Conservation (phyloP, 2,329 filamentous ascomycete species). For the Aureobasidium uvarum region DNA sequence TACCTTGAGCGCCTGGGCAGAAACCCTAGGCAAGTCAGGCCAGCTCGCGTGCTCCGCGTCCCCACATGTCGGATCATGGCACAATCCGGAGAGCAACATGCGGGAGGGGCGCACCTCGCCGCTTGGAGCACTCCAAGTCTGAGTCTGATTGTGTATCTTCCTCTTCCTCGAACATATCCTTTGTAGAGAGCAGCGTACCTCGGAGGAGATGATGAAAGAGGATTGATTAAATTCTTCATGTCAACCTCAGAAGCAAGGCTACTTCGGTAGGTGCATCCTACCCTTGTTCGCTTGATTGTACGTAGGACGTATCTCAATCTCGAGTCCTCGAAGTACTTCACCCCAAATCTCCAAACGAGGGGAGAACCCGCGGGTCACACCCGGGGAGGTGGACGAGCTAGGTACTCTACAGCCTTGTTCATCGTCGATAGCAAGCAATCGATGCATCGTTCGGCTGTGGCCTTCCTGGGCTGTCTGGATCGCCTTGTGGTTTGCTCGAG, state of each 20-base stretch:
- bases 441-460: not conserved
- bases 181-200: not conserved
- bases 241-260: not conserved
- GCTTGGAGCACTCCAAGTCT: not conserved
- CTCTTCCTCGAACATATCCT: not conserved
- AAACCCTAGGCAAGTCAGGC: slow-evolving; percentile 16
- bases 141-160: not conserved
- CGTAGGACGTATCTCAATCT: too few species aligned
- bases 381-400: not conserved
- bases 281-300: too few species aligned
- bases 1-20: slow-evolving; percentile 5
- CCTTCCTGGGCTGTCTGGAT: not conserved
- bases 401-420: not conserved
- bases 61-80: slow-evolving; percentile 19
- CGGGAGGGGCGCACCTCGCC: slow-evolving; percentile 6
- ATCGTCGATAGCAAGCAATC: slow-evolving; percentile 4
- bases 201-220: not conserved
- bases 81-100: slow-evolving; percentile 9
- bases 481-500: not conserved
- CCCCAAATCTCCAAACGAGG: not conserved
- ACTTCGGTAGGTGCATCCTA: too few species aligned
- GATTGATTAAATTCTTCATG: not conserved
- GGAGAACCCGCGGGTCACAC: slow-evolving; percentile 9
- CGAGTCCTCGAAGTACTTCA: slow-evolving; percentile 1
- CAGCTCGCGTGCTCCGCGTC: slow-evolving; percentile 25